Conservation (phyloP, 192 early-diverging fungal genomes). For the Backusella tuberculispora region DNA sequence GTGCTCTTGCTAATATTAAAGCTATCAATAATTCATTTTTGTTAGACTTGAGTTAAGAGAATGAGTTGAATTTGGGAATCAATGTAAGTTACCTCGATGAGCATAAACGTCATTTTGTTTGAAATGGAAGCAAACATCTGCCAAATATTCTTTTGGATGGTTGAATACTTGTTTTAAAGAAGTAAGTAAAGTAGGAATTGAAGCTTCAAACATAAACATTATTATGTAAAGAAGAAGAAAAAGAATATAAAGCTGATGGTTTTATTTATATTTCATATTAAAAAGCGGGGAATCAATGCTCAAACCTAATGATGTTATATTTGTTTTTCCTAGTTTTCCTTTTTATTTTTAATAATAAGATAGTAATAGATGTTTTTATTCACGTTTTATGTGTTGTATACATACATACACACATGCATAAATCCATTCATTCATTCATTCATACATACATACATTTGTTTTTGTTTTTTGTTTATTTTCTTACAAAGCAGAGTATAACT, state of each 20-base stretch:
- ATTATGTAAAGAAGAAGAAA: neutral
- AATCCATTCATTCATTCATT: no score
- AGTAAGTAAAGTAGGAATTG: conserved; percentile 12
- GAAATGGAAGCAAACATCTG: conserved; percentile 33
- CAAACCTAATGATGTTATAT: no score
- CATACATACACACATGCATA: no score
- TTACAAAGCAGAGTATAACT: no score
- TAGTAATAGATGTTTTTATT: no score
- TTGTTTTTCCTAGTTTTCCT: no score
- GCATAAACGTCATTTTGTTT: conserved; percentile 18
- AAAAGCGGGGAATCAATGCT: no score
- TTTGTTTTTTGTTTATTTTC: no score
- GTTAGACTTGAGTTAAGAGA: neutral
- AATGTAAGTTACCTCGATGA: conserved; percentile 32
- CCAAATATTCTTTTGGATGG: conserved; percentile 24
- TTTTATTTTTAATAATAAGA: no score
- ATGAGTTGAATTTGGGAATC: neutral
- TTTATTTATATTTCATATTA: no score
- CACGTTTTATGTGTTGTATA: no score
- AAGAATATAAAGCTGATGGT: neutral
- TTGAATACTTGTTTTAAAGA: conserved; percentile 24
- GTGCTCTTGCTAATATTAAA: neutral
- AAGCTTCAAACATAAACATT: conserved; percentile 20
- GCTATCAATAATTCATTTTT: neutral
- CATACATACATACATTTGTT: no score